Evolutionary conservation across 768 basidiomycete genomes (phyloP), one percentile per base, ranked within the genome.

Genomic region (Phaeotremella skinneri): DNA sequence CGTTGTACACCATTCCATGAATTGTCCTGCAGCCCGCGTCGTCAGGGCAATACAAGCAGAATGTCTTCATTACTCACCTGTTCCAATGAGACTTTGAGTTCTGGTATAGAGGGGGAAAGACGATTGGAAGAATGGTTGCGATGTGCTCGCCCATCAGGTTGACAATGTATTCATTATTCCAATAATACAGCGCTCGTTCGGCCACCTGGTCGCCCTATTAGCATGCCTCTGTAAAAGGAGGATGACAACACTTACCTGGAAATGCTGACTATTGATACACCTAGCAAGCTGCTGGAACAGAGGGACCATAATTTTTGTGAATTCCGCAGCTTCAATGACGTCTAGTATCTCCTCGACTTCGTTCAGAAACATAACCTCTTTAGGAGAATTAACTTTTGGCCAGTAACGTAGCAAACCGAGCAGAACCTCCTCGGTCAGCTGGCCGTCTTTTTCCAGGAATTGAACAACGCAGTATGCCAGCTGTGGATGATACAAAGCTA

Each of bases 91-190:
- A 86, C 77, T 89, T 91, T 47, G 93, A 97, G 78, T 97, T 98
- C 41, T 86, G 87, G 77, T 94, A 97, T 63, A 99, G 79, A 5
- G 93, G 89, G 27, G 94, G 91, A 81, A 98, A 99, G 51, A 99
- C 92, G 71, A 99, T 90, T 5, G 96, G 96, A 29, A 99, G 82
- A 59, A 99, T 85, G 62, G 86, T 78, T 23, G 84, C 78, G 63
- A 98, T 82, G 75, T 98, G 98, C 72, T 98, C 92, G 77, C 91
- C 90, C 91, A 99, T 98, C 52, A 99, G 84, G 78, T 96, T 99
- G 69, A 99, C 90, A 66, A 98, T 93, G 79, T 98, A 99, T 80
- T 98, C 96, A 80, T 98, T 98, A 80, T 98, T 97, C 96, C 96
- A 99, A 78, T 96, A 98, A 67, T 96, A 83, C 59, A 99, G 79